Conservation (phyloP, 2,329 filamentous ascomycete genomes). For the Trichoderma lentiforme region DNA sequence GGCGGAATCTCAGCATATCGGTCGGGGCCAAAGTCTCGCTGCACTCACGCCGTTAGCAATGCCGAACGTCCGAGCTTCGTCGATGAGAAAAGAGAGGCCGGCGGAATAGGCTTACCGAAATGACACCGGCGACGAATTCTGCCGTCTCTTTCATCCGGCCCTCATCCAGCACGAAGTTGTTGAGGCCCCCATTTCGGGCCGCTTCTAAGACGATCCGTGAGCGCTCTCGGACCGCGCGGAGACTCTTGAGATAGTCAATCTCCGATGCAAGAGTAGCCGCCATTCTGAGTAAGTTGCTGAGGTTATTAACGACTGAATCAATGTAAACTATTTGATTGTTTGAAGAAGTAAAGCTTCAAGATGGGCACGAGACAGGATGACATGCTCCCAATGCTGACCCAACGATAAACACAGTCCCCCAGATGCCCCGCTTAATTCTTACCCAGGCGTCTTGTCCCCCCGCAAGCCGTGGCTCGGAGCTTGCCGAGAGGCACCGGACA, state of each 20-base stretch:
- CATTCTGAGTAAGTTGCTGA: neutral
- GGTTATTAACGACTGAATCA: neutral
- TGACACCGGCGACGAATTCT: conserved; percentile 42
- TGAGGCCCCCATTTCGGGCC: conserved; percentile 38
- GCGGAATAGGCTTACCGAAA: conserved; percentile 33
- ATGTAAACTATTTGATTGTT: neutral
- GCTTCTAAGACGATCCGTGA: conserved; percentile 32
- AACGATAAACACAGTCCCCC: neutral
- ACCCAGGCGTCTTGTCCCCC: neutral
- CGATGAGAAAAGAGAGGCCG: neutral
- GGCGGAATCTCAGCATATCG: conserved; percentile 47
- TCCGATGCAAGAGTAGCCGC: neutral
- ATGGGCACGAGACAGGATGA: neutral
- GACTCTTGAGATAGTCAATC: conserved; percentile 34
- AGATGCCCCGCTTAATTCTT: conserved; percentile 5
- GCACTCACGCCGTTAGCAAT: neutral
- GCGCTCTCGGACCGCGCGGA: conserved; percentile 36
- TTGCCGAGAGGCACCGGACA: conserved; percentile 12
- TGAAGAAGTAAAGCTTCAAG: neutral
- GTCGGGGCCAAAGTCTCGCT: conserved; percentile 52
- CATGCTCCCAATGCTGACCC: conserved; percentile 10
- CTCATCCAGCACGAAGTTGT: conserved; percentile 41
- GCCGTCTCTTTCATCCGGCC: conserved; percentile 38
- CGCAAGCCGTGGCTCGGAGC: conserved; percentile 3
- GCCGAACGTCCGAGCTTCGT: neutral